phyloP scores from a whole-genome alignment of 768 basidiomycete genomes.

The Lactarius indigo region DNA sequence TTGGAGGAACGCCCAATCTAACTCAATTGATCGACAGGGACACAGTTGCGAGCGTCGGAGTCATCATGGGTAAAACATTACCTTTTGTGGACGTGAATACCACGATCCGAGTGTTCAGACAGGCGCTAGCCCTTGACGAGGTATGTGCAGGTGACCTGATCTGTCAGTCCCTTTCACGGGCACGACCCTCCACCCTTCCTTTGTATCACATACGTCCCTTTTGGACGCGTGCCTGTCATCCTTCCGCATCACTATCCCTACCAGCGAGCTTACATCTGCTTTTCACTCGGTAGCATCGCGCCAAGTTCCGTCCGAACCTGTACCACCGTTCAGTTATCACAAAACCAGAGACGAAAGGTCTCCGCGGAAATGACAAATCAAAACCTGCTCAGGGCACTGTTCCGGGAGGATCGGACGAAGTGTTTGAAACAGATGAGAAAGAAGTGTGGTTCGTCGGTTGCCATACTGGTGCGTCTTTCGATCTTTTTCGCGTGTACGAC shows the following conservation, averaged over 20 bases:
- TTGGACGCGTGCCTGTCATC: background rate
- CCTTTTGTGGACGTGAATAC: slow-evolving; percentile 66
- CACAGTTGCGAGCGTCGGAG: slow-evolving; percentile 73
- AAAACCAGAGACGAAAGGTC: slow-evolving; percentile 1
- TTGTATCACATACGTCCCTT: no score
- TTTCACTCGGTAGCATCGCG: slow-evolving; percentile 46
- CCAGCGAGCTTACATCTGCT: background rate
- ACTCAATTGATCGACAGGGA: slow-evolving; percentile 45
- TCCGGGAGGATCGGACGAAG: background rate
- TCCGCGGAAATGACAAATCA: background rate
- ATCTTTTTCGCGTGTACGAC: background rate
- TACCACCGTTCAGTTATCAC: slow-evolving; percentile 48
- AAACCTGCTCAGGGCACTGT: no score
- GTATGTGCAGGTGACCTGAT: slow-evolving; percentile 35
- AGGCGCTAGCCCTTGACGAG: slow-evolving; percentile 77
- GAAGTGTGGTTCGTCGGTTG: slow-evolving; percentile 26
- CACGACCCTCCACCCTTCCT: background rate
- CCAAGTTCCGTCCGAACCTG: slow-evolving; percentile 59
- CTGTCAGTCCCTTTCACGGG: background rate
- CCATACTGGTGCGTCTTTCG: slow-evolving; percentile 18
- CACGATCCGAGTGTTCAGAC: slow-evolving; percentile 67
- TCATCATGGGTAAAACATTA: slow-evolving; percentile 53
- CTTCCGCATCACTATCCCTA: background rate
- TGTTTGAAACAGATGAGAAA: slow-evolving; percentile 10
- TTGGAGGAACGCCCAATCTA: background rate